Evolutionary conservation across 2,329 filamentous ascomycete species (phyloP).

Genomic region (Xylaria sp.): DNA sequence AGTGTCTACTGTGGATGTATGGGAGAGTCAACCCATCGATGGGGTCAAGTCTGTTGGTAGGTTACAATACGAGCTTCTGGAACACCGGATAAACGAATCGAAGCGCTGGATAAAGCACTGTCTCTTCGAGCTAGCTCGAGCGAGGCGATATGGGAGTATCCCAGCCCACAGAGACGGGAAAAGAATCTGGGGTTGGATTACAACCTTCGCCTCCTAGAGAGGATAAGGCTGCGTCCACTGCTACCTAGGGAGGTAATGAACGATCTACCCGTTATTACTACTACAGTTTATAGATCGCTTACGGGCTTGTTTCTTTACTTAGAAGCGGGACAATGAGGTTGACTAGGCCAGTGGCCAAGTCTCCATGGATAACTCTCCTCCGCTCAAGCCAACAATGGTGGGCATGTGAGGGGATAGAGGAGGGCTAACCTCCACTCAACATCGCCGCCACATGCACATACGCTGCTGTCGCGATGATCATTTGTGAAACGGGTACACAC

Average conservation of each 20-base stretch:
- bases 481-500: slow-evolving; percentile 10
- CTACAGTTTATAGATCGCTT: slow-evolving; percentile 25
- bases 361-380: not conserved
- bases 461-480: slow-evolving; percentile 16
- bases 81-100: slow-evolving; percentile 32
- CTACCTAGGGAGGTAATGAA: slow-evolving; percentile 24
- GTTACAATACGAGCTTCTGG: slow-evolving; percentile 31
- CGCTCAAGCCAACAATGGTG: slow-evolving; percentile 8
- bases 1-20: not conserved
- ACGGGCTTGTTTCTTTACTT: slow-evolving; percentile 30
- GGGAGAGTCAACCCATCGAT: slow-evolving; percentile 5
- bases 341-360: slow-evolving; percentile 11
- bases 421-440: slow-evolving; percentile 20
- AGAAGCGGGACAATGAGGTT: slow-evolving; percentile 24
- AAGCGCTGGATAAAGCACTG: slow-evolving; percentile 28
- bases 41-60: not conserved
- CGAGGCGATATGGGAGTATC: slow-evolving; percentile 6
- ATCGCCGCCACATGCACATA: slow-evolving; percentile 20
- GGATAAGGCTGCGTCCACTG: slow-evolving; percentile 30
- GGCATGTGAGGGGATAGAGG: slow-evolving; percentile 10
- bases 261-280: slow-evolving; percentile 24
- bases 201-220: slow-evolving; percentile 18
- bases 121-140: slow-evolving; percentile 18
- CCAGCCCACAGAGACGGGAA: slow-evolving; percentile 23
- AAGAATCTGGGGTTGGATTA: slow-evolving; percentile 30